A percentile compares a stretch with the other conserved stretches of the same genome.
Evolutionary conservation across 257 asterid species (phyloP).

Genomic region (Cynanchum wilfordii): DNA sequence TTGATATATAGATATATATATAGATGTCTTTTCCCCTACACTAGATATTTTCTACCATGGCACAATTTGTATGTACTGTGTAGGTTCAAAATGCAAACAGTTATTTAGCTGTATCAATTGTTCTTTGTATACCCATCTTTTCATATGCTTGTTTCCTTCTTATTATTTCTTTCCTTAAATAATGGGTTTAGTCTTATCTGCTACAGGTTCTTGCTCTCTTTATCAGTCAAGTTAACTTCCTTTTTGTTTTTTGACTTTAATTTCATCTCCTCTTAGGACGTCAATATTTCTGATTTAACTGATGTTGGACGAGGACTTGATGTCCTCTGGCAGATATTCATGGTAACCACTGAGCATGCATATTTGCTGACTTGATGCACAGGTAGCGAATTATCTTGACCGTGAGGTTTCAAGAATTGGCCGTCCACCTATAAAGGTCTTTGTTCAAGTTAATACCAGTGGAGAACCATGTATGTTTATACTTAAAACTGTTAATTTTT

Average conservation of each 20-base stretch:
- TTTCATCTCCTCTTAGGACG: neutral
- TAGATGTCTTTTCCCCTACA: no score
- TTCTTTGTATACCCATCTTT: neutral
- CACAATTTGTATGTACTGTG: neutral
- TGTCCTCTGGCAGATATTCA: neutral
- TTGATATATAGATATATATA: neutral
- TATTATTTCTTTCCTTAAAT: neutral
- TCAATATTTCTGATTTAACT: neutral
- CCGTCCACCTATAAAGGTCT: constrained; percentile 64
- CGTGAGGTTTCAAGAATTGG: constrained; percentile 64
- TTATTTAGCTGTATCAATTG: neutral
- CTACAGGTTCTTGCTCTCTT: neutral
- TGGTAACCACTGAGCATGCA: neutral
- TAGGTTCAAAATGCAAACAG: neutral
- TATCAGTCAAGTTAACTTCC: neutral
- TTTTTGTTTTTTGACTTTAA: neutral
- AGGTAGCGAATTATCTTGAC: constrained; percentile 73
- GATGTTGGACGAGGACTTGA: neutral
- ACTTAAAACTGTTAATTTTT: neutral
- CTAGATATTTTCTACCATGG: neutral
- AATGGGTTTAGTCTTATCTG: neutral
- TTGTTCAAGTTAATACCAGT: constrained; percentile 88
- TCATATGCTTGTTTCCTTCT: neutral
- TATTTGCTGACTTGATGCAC: constrained; percentile 19
- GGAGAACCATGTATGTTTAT: constrained; percentile 80